Evolutionary conservation across 2,329 filamentous ascomycete species (phyloP).

Genomic region (Fusarium setosum): DNA sequence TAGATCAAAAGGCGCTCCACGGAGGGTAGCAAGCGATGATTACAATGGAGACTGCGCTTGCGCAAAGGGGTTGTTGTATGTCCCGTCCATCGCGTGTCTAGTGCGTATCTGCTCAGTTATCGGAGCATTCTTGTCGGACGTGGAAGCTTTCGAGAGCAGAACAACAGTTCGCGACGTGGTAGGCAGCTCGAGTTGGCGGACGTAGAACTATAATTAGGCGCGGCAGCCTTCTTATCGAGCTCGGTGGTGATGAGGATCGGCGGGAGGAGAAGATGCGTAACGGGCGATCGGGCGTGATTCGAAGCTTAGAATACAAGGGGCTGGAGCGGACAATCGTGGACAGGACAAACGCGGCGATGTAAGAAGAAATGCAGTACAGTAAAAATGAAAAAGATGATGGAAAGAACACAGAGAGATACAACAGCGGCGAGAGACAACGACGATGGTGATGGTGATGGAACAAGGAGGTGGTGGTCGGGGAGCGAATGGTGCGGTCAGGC

Average conservation of each 20-base stretch:
- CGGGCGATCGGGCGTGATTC: conserved; percentile 16
- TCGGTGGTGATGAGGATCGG: conserved; percentile 30
- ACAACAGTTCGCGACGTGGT: conserved; percentile 10
- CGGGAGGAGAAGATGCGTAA: conserved; percentile 14
- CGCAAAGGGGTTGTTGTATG: conserved; percentile 44
- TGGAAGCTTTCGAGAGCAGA: conserved; percentile 2
- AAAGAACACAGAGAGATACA: conserved; percentile 15
- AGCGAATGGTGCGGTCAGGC: conserved; percentile 41
- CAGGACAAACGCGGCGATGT: conserved; percentile 7
- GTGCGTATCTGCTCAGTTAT: conserved; percentile 27
- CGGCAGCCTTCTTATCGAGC: conserved; percentile 22
- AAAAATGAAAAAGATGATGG: conserved; percentile 20
- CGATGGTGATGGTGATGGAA: conserved; percentile 28
- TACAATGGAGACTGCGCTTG: conserved; percentile 45
- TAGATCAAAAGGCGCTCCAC: conserved; percentile 8
- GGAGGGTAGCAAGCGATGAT: conserved; percentile 4
- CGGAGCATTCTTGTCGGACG: conserved; percentile 38
- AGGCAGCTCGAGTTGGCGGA: conserved; percentile 6
- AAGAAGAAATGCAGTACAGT: conserved; percentile 10
- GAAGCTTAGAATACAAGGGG: conserved; percentile 31
- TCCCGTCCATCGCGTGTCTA: conserved; percentile 44
- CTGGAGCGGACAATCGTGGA: background rate
- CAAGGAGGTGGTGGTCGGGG: conserved; percentile 32
- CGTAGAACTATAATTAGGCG: conserved; percentile 21
- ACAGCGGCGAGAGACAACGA: conserved; percentile 6